A percentile compares a stretch with the other conserved stretches of the same genome.
Evolutionary conservation across 2,329 filamentous ascomycete species (phyloP).

Genomic region (Penicillium hesseltinei): DNA sequence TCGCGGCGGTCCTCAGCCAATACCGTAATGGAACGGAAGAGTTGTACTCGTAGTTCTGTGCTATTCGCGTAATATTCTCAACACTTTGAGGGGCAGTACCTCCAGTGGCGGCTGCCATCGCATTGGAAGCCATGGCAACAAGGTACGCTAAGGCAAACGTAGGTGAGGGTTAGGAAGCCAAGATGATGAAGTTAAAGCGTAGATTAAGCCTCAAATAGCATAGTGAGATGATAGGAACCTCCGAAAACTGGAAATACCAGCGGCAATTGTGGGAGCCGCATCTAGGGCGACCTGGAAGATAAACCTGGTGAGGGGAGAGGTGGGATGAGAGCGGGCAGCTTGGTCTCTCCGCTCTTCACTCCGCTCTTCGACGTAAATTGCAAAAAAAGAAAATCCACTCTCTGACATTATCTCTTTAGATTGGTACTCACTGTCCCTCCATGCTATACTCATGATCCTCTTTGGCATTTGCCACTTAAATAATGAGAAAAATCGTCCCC

Average conservation of each 20-base stretch:
- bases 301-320: slow-evolving; percentile 1
- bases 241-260: slow-evolving; percentile 20
- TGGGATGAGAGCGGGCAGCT: slow-evolving; percentile 9
- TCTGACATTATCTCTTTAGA: not conserved
- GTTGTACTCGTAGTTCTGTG: slow-evolving; percentile 79
- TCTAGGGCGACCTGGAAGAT: slow-evolving; percentile 20
- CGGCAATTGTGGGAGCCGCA: slow-evolving; percentile 19
- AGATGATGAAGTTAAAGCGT: not conserved
- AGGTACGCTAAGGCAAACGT: not conserved
- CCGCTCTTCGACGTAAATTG: not conserved
- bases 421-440: not conserved
- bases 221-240: slow-evolving; percentile 11
- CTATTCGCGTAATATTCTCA: slow-evolving; percentile 72
- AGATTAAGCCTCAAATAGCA: slow-evolving; percentile 15
- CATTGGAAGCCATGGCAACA: slow-evolving; percentile 25
- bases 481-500: not conserved
- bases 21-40: slow-evolving; percentile 71
- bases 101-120: slow-evolving; percentile 29
- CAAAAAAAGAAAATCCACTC: not conserved
- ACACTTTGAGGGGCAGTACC: slow-evolving; percentile 62
- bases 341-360: slow-evolving; percentile 10
- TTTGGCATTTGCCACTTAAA: not conserved
- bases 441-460: not conserved
- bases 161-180: not conserved
- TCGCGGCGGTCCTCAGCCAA: slow-evolving; percentile 78